Conservation (phyloP, 2,329 filamentous ascomycete species). For the Penicillium oxalicum region DNA sequence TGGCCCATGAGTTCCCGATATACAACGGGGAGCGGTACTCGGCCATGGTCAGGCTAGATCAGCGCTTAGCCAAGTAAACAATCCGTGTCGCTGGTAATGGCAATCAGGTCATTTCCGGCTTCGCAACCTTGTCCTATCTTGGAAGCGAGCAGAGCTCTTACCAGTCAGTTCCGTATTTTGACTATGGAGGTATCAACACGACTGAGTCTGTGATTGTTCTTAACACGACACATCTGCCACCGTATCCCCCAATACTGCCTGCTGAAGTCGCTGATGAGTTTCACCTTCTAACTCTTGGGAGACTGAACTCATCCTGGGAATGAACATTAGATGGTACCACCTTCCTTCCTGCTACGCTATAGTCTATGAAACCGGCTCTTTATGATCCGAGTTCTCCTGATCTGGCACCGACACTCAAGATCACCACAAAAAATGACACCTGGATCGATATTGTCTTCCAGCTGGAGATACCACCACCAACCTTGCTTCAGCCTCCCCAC, state of each 20-base stretch:
- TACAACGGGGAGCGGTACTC: constrained; percentile 32
- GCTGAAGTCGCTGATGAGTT: constrained; percentile 5
- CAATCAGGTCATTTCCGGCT: constrained; percentile 50
- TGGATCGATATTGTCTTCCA: constrained; percentile 48
- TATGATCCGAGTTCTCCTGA: constrained; percentile 6
- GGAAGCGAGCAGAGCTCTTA: constrained; percentile 32
- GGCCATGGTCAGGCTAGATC: constrained; percentile 25
- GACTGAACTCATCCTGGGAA: too few species aligned
- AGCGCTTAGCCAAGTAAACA: constrained; percentile 6
- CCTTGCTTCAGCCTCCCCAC: constrained; percentile 48
- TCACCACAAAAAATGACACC: constrained; percentile 42
- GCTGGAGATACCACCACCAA: constrained; percentile 34
- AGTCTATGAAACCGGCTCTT: constrained; percentile 8
- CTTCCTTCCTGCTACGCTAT: too few species aligned
- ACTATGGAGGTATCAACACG: constrained; percentile 14
- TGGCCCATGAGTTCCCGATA: constrained; percentile 24
- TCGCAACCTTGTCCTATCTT: constrained; percentile 43
- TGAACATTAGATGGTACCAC: too few species aligned
- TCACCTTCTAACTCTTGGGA: too few species aligned
- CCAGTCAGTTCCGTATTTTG: constrained; percentile 15
- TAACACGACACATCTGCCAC: constrained; percentile 7
- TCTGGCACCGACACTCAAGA: constrained; percentile 33
- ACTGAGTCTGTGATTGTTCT: constrained; percentile 9
- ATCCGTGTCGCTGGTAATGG: constrained; percentile 24
- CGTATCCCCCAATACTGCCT: constrained; percentile 9